Percentiles rank a stretch among this genome's conserved stretches.
phyloP scores from a whole-genome alignment of 371 early-diverging fungal species.

The Lichtheimia corymbifera region DNA sequence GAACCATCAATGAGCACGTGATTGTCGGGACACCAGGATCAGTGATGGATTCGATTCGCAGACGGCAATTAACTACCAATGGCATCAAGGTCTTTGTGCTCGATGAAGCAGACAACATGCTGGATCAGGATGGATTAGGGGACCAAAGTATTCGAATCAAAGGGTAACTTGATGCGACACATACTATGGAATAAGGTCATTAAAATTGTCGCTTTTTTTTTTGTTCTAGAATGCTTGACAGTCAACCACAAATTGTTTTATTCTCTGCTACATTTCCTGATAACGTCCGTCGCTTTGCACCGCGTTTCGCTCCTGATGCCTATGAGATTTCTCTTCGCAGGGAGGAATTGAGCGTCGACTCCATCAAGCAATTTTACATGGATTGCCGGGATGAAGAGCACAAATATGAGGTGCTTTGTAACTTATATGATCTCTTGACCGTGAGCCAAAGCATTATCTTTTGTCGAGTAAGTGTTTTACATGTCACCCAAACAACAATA shows the following conservation, averaged over 20 bases:
- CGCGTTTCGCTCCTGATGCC: constrained; percentile 79
- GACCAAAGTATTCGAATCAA: constrained; percentile 85
- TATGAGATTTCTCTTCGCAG: constrained; percentile 84
- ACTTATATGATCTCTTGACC: constrained; percentile 89
- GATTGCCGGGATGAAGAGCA: constrained; percentile 81
- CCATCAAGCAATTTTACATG: constrained; percentile 97
- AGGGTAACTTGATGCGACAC: constrained; percentile 57
- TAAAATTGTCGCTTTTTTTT: not conserved
- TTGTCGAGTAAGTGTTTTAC: constrained; percentile 60
- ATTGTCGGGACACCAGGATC: constrained; percentile 99
- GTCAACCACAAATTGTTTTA: constrained; percentile 78
- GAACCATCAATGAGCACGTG: constrained; percentile 74
- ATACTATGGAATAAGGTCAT: not conserved
- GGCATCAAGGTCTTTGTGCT: constrained; percentile 80
- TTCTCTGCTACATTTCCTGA: constrained; percentile 98
- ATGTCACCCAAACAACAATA: not conserved
- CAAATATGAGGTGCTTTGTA: constrained; percentile 83
- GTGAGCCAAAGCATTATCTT: constrained; percentile 99
- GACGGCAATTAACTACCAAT: constrained; percentile 56
- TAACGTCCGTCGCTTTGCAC: constrained; percentile 77
- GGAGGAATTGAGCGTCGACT: constrained; percentile 93
- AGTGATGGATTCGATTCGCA: constrained; percentile 70
- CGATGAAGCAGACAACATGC: constrained; percentile 96
- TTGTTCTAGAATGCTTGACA: constrained; percentile 57
- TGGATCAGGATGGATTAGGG: constrained; percentile 86